Evolutionary conservation across 305 asterid genomes (phyloP).

Genomic region (Andrographis paniculata): DNA sequence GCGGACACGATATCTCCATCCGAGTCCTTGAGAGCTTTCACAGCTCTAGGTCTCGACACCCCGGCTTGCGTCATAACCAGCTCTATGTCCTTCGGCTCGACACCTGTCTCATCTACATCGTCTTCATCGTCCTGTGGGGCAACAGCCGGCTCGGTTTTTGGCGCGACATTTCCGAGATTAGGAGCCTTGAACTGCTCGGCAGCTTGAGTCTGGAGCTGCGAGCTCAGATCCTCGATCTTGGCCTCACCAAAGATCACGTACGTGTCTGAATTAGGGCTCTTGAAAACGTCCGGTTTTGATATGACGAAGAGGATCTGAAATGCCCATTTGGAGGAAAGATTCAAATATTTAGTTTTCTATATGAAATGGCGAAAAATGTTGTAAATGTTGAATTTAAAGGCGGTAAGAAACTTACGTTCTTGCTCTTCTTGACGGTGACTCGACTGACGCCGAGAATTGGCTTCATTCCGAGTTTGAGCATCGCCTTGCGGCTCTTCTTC

Average conservation of each 20-base stretch:
- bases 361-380: too few relatives aligned
- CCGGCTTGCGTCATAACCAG: constrained; percentile 78
- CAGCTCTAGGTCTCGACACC: constrained; percentile 57
- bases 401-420: constrained; percentile 39
- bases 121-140: constrained; percentile 44
- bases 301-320: constrained; percentile 53
- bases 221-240: constrained; percentile 72
- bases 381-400: not conserved
- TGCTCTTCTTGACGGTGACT: constrained; percentile 50
- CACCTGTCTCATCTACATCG: constrained; percentile 51
- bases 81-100: constrained; percentile 59
- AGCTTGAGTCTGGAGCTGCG: constrained; percentile 72
- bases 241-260: constrained; percentile 76
- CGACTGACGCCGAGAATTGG: constrained; percentile 48
- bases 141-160: constrained; percentile 33
- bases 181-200: constrained; percentile 75
- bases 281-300: constrained; percentile 72
- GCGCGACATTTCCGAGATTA: constrained; percentile 39
- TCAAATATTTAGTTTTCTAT: too few relatives aligned
- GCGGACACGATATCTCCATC: constrained; percentile 71
- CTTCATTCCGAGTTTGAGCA: constrained; percentile 64
- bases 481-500: constrained; percentile 58
- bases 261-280: constrained; percentile 69
- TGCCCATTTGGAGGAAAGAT: too few relatives aligned
- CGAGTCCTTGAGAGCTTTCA: constrained; percentile 60